Percentiles rank a stretch among this genome's conserved stretches.
Evolutionary conservation across 2,329 filamentous ascomycete species (phyloP).

Genomic region (Akanthomyces uredinophilus): DNA sequence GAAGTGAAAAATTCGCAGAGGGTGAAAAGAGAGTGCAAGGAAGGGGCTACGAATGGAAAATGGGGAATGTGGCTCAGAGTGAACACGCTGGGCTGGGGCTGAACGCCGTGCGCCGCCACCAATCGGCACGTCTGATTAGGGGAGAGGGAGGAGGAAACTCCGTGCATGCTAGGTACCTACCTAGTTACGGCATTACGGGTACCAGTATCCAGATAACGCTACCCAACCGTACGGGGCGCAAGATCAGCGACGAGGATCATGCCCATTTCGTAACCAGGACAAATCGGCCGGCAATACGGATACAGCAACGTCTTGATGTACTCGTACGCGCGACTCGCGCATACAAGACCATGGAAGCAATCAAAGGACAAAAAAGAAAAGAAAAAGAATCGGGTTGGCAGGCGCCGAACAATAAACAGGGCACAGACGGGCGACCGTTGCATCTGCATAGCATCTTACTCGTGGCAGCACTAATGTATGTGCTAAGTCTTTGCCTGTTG

Average conservation of each 20-base stretch:
- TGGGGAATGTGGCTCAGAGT: constrained; percentile 5
- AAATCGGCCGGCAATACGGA: not conserved
- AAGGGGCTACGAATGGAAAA: not conserved
- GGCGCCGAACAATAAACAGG: not conserved
- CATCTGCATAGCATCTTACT: not conserved
- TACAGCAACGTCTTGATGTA: not conserved
- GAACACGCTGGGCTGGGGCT: not conserved
- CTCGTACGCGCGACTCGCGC: not conserved
- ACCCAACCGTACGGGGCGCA: not conserved
- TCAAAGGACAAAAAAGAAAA: not conserved
- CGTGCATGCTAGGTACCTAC: too few relatives aligned
- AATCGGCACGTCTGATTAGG: not conserved
- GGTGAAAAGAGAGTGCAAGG: not conserved
- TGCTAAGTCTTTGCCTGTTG: too few relatives aligned
- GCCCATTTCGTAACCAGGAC: not conserved
- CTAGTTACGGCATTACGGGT: not conserved
- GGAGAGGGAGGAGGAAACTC: not conserved
- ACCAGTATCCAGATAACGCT: not conserved
- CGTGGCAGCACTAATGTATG: not conserved
- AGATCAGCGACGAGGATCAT: not conserved
- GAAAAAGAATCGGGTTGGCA: not conserved
- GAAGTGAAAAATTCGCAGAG: not conserved
- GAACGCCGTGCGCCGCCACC: not conserved
- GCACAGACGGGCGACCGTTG: not conserved
- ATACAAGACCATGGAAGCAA: not conserved